Percentiles rank a stretch among this genome's conserved stretches.
Evolutionary conservation across 345 rosid species (phyloP).

Genomic region (Lepidium aucheri): DNA sequence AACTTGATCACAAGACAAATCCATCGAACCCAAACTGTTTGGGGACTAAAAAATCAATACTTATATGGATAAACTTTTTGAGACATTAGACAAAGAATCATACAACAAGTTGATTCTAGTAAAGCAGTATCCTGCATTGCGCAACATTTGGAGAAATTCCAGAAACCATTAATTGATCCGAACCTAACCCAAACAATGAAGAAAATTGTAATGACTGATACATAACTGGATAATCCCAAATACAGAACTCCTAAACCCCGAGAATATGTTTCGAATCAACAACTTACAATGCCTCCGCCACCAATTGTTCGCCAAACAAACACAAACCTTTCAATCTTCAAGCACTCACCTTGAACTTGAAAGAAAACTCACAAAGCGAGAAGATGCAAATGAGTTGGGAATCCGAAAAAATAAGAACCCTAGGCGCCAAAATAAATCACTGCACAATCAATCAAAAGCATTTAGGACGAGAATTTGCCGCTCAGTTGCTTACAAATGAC

Average conservation of each 20-base stretch:
- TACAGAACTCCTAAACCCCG: not conserved
- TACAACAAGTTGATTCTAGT: not conserved
- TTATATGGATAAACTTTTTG: not conserved
- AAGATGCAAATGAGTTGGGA: not conserved
- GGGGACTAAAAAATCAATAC: not conserved
- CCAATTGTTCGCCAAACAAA: not conserved
- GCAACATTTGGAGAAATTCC: not conserved
- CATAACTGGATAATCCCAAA: not conserved
- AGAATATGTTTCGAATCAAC: not conserved
- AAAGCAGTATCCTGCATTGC: not conserved
- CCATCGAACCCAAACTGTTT: conserved; percentile 25
- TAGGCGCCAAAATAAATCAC: conserved; percentile 6
- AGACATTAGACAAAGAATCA: not conserved
- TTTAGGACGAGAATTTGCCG: not conserved
- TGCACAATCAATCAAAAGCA: not conserved
- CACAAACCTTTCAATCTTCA: not conserved
- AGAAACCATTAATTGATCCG: not conserved
- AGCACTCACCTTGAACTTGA: not conserved
- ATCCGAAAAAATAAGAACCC: conserved; percentile 5
- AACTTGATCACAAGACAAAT: conserved; percentile 26
- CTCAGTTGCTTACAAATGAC: not conserved
- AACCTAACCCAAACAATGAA: not conserved
- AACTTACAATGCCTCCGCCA: not conserved
- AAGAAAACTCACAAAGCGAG: not conserved
- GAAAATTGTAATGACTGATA: not conserved